phyloP scores from a whole-genome alignment of 2,329 filamentous ascomycete genomes.

The Albophoma yamanashiensis region DNA sequence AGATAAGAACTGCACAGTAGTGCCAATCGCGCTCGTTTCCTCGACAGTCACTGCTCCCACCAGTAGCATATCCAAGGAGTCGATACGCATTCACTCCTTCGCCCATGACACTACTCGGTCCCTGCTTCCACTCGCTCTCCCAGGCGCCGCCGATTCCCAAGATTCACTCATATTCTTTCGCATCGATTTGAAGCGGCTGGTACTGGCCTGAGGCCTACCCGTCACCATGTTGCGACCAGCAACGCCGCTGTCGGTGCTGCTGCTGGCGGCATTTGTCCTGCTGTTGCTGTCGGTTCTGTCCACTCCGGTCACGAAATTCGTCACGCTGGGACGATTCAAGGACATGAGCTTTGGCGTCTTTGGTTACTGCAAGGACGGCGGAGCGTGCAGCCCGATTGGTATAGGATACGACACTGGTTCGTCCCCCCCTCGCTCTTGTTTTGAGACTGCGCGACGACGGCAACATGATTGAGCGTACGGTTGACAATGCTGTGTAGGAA shows the following conservation, averaged over 20 bases:
- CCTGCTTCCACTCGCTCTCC: neutral
- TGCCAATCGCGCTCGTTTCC: neutral
- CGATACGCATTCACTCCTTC: neutral
- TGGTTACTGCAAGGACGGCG: constrained; percentile 62
- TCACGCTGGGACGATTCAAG: constrained; percentile 70
- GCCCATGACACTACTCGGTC: neutral
- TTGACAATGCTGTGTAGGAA: constrained; percentile 6
- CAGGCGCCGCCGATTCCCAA: neutral
- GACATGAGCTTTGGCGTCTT: constrained; percentile 85
- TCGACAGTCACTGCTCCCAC: neutral
- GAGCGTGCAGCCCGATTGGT: constrained; percentile 58
- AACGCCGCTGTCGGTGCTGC: constrained; percentile 78
- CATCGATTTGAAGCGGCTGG: neutral
- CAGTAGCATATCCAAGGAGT: neutral
- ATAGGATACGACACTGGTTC: constrained; percentile 81
- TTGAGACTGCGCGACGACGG: neutral
- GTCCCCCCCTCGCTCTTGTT: neutral
- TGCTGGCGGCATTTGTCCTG: constrained; percentile 75
- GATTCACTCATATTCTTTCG: neutral
- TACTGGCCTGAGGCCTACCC: constrained; percentile 5
- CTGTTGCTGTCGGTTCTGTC: constrained; percentile 84
- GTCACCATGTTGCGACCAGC: constrained; percentile 77
- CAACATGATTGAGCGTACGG: neutral
- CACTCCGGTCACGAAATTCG: constrained; percentile 75
- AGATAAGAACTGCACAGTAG: neutral